Evolutionary conservation across 2,329 filamentous ascomycete species (phyloP), one percentile per base, ranked within the genome.

Genomic region (Alternaria longipes): DNA sequence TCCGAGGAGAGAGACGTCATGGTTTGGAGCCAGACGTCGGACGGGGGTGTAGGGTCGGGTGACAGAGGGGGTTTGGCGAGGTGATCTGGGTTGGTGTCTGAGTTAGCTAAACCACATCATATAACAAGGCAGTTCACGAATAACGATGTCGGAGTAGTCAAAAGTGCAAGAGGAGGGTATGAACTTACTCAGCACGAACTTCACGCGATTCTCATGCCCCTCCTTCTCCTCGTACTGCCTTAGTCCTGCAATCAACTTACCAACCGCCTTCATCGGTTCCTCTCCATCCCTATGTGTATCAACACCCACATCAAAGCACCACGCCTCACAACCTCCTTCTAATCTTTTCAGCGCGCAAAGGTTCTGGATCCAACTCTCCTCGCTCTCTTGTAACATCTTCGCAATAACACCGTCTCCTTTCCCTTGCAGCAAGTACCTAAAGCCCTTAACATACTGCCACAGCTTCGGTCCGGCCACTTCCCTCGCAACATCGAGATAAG

Each of bases 51-150:
- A 26, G 66, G 49, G 81, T 84, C 76, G 11, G 47, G 42, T 14
- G 89, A 80, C 85, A 96, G 82, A 76, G 94, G 89, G 1, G 93
- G 93, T 80, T 97, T 97, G 85, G 92, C 94, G 68, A 97, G 86
- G 80, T 97, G 93, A 78, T 97, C 91, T 94, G 16, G 4, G 28
- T 30, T 4, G 20, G 11, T 16, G 32, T 32, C 14, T 50, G 32
- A 36, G 51, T 57, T 59, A 42, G 28, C 40, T 49, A 24, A 2
- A 16, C 16, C 12, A 45, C 38, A 28, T 28, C 38, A 26, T 20
- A 22, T 12, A 3, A 18, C 12, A 30, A n/a, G 5, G 11, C 20
- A 47, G 32, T 46, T 45, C n/a, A 18, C 40, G 2, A 55, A 30
- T n/a, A 20, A 46, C 3, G 22, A 34, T 40, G 8, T 11, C 8